A percentile compares a stretch with the other conserved stretches of the same genome.
These are phyloP conservation scores for Tuber brumale DNA, from an alignment of 495 filamentous ascomycete genomes.

Conservation along the genomic window DNA sequence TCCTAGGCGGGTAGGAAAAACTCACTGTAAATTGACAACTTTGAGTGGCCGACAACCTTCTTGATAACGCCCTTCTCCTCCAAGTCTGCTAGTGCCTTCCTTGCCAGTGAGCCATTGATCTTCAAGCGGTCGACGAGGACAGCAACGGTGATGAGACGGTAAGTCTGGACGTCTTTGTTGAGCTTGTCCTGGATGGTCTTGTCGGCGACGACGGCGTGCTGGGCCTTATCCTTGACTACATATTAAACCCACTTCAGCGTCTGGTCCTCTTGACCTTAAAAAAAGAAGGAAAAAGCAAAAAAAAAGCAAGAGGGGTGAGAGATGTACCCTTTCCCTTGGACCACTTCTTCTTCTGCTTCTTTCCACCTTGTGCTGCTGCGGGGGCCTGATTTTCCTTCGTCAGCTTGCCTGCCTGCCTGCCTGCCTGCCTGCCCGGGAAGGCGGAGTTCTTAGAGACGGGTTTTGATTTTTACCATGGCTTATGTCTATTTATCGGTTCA, in stretches of 20 bases:
- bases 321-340: slow-evolving; percentile 94
- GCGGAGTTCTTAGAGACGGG: neutral
- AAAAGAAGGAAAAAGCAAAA: slow-evolving; percentile 3
- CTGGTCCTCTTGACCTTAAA: neutral
- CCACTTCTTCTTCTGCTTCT: slow-evolving; percentile 99
- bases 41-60: slow-evolving; percentile 94
- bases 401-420: neutral
- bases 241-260: slow-evolving; percentile 32
- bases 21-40: slow-evolving; percentile 97
- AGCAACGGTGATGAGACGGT: slow-evolving; percentile 98
- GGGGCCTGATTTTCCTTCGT: slow-evolving; percentile 53
- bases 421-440: neutral
- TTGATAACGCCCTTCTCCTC: slow-evolving; percentile 98
- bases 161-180: slow-evolving; percentile 72
- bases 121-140: slow-evolving; percentile 98
- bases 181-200: slow-evolving; percentile 43
- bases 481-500: neutral
- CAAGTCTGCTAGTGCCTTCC: slow-evolving; percentile 80
- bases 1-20: slow-evolving; percentile 28
- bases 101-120: slow-evolving; percentile 97
- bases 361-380: slow-evolving; percentile 72
- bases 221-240: slow-evolving; percentile 99
- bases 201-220: slow-evolving; percentile 74
- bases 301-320: neutral
- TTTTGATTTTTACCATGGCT: neutral